Conservation (phyloP, 1,139 yeast species). For the Nakaseomyces nivariensis region DNA sequence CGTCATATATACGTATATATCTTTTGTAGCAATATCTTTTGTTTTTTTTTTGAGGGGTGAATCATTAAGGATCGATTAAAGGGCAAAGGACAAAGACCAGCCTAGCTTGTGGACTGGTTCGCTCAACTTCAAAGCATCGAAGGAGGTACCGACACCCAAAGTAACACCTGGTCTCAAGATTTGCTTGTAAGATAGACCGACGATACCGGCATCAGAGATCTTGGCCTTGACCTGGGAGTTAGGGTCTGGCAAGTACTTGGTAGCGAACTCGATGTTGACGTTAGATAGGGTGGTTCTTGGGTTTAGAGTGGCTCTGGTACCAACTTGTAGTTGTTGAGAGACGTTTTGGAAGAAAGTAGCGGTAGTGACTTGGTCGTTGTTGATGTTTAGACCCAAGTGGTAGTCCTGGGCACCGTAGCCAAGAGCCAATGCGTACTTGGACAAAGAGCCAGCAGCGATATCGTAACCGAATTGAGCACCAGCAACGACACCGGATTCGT, state of each 20-base stretch:
- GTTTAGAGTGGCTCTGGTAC: conserved; percentile 97
- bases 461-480: conserved; percentile 98
- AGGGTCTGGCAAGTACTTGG: conserved; percentile 84
- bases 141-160: conserved; percentile 94
- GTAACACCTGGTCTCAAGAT: conserved; percentile 94
- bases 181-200: conserved; percentile 92
- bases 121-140: conserved; percentile 90
- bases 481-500: conserved; percentile 80
- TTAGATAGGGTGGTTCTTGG: conserved; percentile 58
- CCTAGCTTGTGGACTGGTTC: conserved; percentile 99
- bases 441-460: conserved; percentile 82
- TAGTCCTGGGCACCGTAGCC: conserved; percentile 88
- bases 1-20: no score
- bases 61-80: conserved; percentile 31
- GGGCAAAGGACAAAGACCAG: conserved; percentile 83
- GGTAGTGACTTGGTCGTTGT: conserved; percentile 82
- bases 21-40: no score
- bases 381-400: conserved; percentile 78
- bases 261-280: conserved; percentile 85
- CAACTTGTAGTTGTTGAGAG: conserved; percentile 84
- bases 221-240: conserved; percentile 91
- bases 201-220: conserved; percentile 93
- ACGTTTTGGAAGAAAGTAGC: conserved; percentile 98
- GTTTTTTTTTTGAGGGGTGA: no score
- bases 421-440: conserved; percentile 87